A percentile compares a stretch with the other conserved stretches of the same genome.
phyloP scores from a whole-genome alignment of 371 early-diverging fungal genomes.

The Mucor irregularis region DNA sequence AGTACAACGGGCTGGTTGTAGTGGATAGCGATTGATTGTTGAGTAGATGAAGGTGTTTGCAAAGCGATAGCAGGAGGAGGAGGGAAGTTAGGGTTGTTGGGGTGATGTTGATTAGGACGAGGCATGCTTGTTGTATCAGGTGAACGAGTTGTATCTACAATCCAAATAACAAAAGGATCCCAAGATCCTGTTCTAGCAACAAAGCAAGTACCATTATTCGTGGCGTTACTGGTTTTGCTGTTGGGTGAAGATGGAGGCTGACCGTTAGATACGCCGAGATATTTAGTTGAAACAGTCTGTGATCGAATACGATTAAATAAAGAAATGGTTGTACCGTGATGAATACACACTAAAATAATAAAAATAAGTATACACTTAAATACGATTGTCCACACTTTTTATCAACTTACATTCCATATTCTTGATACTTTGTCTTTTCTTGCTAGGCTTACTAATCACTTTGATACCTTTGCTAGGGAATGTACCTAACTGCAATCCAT shows the following conservation, averaged over 20 bases:
- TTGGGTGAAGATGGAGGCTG: conserved; percentile 38
- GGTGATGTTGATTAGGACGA: conserved; percentile 26
- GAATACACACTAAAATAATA: conserved; percentile 62
- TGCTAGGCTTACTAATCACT: conserved; percentile 85
- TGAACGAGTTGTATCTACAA: conserved; percentile 63
- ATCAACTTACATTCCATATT: conserved; percentile 72
- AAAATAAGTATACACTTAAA: conserved; percentile 51
- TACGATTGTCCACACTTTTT: neutral
- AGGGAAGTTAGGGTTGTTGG: conserved; percentile 18
- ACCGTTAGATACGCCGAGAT: conserved; percentile 63
- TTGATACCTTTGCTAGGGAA: conserved; percentile 79
- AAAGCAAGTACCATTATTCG: conserved; percentile 64
- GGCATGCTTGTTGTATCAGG: conserved; percentile 31
- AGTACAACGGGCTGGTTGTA: conserved; percentile 85
- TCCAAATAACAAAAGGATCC: conserved; percentile 91
- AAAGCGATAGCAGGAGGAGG: conserved; percentile 61
- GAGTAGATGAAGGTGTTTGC: conserved; percentile 63
- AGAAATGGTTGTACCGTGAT: conserved; percentile 80
- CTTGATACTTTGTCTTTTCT: conserved; percentile 83
- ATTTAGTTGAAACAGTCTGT: conserved; percentile 88
- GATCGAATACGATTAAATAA: conserved; percentile 86
- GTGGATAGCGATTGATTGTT: conserved; percentile 82
- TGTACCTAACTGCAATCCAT: conserved; percentile 66
- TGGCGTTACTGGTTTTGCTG: neutral
- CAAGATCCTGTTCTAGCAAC: conserved; percentile 78